Conservation (phyloP, 192 early-diverging fungal genomes). For the Tieghemiomyces parasiticus region DNA sequence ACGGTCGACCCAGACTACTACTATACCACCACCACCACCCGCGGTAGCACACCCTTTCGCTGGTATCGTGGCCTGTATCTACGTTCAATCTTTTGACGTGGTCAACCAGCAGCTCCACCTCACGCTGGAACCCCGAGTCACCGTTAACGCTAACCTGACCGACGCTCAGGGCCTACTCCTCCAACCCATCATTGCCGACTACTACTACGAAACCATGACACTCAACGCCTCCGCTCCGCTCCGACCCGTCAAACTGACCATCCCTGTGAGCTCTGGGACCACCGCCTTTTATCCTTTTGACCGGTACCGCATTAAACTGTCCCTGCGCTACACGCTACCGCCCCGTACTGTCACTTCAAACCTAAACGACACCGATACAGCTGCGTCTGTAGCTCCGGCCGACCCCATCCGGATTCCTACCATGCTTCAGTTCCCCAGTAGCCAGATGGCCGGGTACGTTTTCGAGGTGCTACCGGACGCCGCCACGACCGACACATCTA, state of each 20-base stretch:
- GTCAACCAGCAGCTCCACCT: too few species aligned
- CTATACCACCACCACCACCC: too few species aligned
- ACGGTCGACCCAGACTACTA: too few species aligned
- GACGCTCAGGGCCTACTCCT: background rate
- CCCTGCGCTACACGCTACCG: too few species aligned
- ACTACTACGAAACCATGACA: background rate
- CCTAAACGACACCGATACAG: too few species aligned
- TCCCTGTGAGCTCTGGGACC: background rate
- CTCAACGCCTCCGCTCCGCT: background rate
- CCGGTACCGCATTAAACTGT: background rate
- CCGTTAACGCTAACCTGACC: background rate
- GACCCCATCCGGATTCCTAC: background rate
- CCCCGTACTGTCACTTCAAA: too few species aligned
- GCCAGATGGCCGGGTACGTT: background rate
- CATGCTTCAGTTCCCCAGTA: background rate
- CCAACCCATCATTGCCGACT: background rate
- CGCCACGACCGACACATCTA: too few species aligned
- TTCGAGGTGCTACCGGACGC: background rate
- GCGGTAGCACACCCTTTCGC: too few species aligned
- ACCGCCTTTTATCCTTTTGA: background rate
- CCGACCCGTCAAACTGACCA: background rate
- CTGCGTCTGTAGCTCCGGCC: too few species aligned
- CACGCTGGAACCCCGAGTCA: background rate
- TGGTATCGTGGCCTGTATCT: too few species aligned
- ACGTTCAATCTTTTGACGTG: too few species aligned